Percentiles rank a stretch among this genome's conserved stretches.
These are phyloP conservation scores for Prunus davidiana DNA, from an alignment of 306 rosid genomes.

Conservation along the genomic window DNA sequence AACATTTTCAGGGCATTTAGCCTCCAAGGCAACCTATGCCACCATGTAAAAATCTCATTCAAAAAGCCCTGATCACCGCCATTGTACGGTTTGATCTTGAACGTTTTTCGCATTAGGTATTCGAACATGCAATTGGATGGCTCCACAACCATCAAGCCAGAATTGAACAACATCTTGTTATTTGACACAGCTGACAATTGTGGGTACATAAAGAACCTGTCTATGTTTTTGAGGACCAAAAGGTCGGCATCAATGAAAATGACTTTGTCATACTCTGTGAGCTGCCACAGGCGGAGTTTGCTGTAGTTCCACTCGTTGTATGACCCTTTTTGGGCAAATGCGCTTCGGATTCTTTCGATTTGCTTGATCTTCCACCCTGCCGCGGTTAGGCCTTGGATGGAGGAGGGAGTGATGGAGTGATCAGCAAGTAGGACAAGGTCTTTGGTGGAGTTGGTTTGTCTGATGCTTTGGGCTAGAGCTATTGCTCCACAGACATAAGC, in stretches of 20 bases:
- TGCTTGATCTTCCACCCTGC: slow-evolving; percentile 68
- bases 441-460: slow-evolving; percentile 36
- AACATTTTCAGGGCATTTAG: slow-evolving; percentile 45
- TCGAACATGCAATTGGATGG: slow-evolving; percentile 74
- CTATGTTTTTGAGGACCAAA: slow-evolving; percentile 40
- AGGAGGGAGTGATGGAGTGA: slow-evolving; percentile 36
- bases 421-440: slow-evolving; percentile 78
- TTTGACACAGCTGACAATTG: slow-evolving; percentile 66
- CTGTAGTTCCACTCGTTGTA: slow-evolving; percentile 89
- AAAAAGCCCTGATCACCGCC: slow-evolving; percentile 90
- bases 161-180: slow-evolving; percentile 45
- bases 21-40: slow-evolving; percentile 68
- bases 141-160: slow-evolving; percentile 75
- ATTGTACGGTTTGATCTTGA: slow-evolving; percentile 46
- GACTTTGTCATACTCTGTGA: slow-evolving; percentile 48
- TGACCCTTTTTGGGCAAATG: slow-evolving; percentile 45
- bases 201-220: slow-evolving; percentile 43
- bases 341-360: slow-evolving; percentile 54
- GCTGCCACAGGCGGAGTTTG: slow-evolving; percentile 76
- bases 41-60: slow-evolving; percentile 75
- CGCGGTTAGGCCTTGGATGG: slow-evolving; percentile 37
- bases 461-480: slow-evolving; percentile 77
- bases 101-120: slow-evolving; percentile 38
- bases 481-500: slow-evolving; percentile 86
- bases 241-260: slow-evolving; percentile 77